Base-by-base conservation (phyloP, 208 protist genomes). In the Naegleria fowleri region DNA sequence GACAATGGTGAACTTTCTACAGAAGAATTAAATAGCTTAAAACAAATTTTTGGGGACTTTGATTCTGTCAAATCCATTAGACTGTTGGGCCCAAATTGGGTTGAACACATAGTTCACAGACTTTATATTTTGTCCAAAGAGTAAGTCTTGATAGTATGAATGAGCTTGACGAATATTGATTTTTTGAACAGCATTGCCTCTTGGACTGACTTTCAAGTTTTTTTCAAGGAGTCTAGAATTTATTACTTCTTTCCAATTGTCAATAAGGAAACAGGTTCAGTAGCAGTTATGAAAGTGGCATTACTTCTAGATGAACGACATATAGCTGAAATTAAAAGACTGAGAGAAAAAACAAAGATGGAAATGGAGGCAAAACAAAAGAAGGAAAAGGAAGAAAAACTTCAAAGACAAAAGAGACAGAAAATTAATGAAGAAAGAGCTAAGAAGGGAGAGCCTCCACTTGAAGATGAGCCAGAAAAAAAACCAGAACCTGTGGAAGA, bases 201-300 rank as follows among this genome's bases (percentile, higher is more conserved):
- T 29, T 15, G 55, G 22, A 29, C 2, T 29, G 22, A 67, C 11
- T 67, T 29, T 29, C 19, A 29, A 67, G 55, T 29, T 67, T 67
- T 67, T 67, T 15, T 29, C 22, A 67, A 29, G 13, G 55, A 67
- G 22, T 67, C 55, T 2, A 67, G 55, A 19, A 29, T 67, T 29
- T 67, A 67, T 29, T 83, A 83, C 29, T 83, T 83, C 33, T 83
- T 83, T n/a, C 75, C 75, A 38, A 13, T 83, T 83, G 75, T 83
- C 5, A 83, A 83, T 39, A 83, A 39, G 22, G 75, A 83, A 15
- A 83, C 75, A 40, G 75, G 75, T 83, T 16, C 75, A 15, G 33
- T 36, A 38, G 13, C 75, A 19, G 33, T 36, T 19, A 36, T 83
- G 29, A 83, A 83, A 83, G 75, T 39, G 6, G 33, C 75, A 83